These are phyloP conservation scores for Dorcoceras hygrometricum DNA, from an alignment of 257 asterid genomes.

Conservation along the genomic window DNA sequence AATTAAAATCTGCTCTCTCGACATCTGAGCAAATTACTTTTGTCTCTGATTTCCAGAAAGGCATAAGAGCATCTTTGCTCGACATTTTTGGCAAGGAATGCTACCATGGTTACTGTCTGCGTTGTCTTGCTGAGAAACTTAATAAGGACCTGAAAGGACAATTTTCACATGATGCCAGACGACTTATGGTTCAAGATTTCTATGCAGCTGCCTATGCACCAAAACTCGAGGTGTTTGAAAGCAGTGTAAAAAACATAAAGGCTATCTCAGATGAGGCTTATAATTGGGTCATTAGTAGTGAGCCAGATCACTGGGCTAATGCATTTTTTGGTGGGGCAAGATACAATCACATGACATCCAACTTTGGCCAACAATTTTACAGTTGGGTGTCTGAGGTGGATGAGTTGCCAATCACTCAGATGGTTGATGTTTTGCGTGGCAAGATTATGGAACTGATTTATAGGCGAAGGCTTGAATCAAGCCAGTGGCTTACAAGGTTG, in stretches of 20 bases:
- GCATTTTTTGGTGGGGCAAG: constrained; percentile 77
- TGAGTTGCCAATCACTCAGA: constrained; percentile 93
- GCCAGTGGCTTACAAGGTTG: constrained; percentile 71
- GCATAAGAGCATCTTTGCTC: constrained; percentile 62
- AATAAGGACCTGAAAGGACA: constrained; percentile 87
- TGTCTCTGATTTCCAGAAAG: constrained; percentile 89
- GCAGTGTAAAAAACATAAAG: constrained; percentile 70
- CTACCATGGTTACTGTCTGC: constrained; percentile 86
- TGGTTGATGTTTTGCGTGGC: constrained; percentile 89
- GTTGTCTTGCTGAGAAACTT: constrained; percentile 90
- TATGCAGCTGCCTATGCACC: constrained; percentile 87
- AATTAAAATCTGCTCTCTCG: constrained; percentile 74
- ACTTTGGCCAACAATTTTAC: constrained; percentile 84
- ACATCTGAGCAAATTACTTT: constrained; percentile 73
- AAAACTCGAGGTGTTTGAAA: constrained; percentile 63
- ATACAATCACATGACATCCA: constrained; percentile 81
- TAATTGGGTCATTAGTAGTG: constrained; percentile 73
- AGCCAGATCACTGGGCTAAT: constrained; percentile 94
- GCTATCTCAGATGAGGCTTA: constrained; percentile 96
- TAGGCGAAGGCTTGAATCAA: constrained; percentile 69
- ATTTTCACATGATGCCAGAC: constrained; percentile 97
- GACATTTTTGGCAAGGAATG: constrained; percentile 79
- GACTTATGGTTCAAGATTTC: constrained; percentile 92
- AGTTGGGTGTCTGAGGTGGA: constrained; percentile 95
- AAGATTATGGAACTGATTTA: constrained; percentile 89